Percentiles rank a stretch among this genome's conserved stretches.
Conservation (phyloP, 106 monocot genomes). For the Platanthera zijinensis region DNA sequence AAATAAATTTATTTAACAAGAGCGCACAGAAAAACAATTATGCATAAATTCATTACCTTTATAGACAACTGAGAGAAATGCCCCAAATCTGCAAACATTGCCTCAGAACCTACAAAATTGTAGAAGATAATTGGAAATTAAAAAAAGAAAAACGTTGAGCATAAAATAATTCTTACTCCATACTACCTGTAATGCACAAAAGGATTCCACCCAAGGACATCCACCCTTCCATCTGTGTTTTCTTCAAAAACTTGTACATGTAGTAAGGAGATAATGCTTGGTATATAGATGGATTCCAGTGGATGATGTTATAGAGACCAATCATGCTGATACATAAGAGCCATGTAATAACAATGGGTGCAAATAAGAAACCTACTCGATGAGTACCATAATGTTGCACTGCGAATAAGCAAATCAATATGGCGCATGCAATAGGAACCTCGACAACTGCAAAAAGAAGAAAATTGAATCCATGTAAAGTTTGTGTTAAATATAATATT, state of each 20-base stretch:
- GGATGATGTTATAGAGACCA: constrained; percentile 79
- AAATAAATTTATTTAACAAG: constrained; percentile 3
- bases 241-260: constrained; percentile 94
- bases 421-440: constrained; percentile 74
- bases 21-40: neutral
- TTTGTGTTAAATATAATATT: neutral
- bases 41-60: constrained; percentile 34
- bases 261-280: constrained; percentile 86
- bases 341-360: constrained; percentile 84
- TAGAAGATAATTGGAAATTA: neutral
- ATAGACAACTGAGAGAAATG: constrained; percentile 93
- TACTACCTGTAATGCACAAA: constrained; percentile 83
- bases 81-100: constrained; percentile 98
- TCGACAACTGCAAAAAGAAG: constrained; percentile 66
- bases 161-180: neutral
- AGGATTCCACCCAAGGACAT: constrained; percentile 97
- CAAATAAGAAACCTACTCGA: constrained; percentile 85
- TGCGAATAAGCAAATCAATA: constrained; percentile 72
- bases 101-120: constrained; percentile 71
- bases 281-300: constrained; percentile 87
- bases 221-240: constrained; percentile 85
- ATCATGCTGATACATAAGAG: constrained; percentile 85
- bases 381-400: constrained; percentile 97
- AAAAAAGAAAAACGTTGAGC: neutral
- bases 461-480: neutral